Base-by-base conservation (phyloP, 257 asterid genomes). In the Linaria vulgaris region DNA sequence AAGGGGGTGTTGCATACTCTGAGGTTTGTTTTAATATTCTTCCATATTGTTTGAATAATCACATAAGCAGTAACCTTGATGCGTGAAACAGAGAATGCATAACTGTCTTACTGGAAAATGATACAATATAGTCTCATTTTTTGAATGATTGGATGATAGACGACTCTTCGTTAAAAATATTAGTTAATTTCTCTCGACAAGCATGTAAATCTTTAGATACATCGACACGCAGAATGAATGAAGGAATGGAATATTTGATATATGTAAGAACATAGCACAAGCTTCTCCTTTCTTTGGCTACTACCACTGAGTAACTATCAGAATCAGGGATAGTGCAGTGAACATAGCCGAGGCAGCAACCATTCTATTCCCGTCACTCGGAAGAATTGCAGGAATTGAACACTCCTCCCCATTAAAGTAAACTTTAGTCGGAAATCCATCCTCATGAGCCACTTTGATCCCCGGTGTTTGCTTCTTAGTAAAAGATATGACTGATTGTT, bases 361-460 rank as follows among this genome's bases (percentile, higher is more conserved):
- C 11, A 3, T 51, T 56, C 49, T 67, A 17, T 3, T 50, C 7
- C 62, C 79, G 21, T 20, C 46, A 56, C 85, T 74, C 14, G 92
- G 95, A 72, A 88, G 76, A 31, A 71, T 63, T 5, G 76, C 48
- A 3, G 96, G 96, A 61, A 85, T 62, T 6, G 96, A 80, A 20
- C 96, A 88, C 67, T 85, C 92, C 50, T 83, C 90, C 4, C 96
- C 96, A 19, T 85, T 88, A 74, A 88, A 88, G 80, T 66, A 85
- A 56, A 88, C 85, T 41, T 79, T 85, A 5, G 80, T 83, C 0
- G 96, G 96, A 69, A 82, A 88, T 34, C 95, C 95, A 56, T 88
- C 95, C 0, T 83, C 82, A 0, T 59, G 69, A 1, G 64, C 81
- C 57, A 88, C 83, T 0, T 70, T 21, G 4, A 88, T 75, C n/a